Evolutionary conservation across 495 filamentous ascomycete genomes (phyloP), one percentile per base, ranked within the genome.

Genomic region (Collariella sp.): DNA sequence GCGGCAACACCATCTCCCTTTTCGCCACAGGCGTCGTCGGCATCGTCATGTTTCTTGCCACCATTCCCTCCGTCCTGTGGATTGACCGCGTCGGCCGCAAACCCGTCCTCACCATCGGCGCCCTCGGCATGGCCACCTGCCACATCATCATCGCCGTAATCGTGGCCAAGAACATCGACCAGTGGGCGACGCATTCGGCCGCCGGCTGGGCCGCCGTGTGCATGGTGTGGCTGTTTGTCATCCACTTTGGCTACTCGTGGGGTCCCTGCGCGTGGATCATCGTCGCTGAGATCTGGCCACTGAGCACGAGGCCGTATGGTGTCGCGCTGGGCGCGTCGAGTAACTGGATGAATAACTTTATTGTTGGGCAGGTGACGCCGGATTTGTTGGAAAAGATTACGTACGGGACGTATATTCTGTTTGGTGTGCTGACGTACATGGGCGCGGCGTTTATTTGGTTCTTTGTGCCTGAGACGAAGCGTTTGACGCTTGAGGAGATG

Each of bases 161-260:
- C 60, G 75, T 87, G 12, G 87, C 80, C 41, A 80, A 74, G 50
- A 81, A 84, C 68, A 70, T 82, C 5, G 52, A 82, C 56, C 65
- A 73, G 31, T 84, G 86, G 78, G 60, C 67, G 1, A 59, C 63
- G 7, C 80, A 93, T 55, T 63, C 69, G 18, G 79, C 79, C 0
- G 84, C 83, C 7, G 88, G 86, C 0, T 93, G 87, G 87, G 87
- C 75, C 4, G 87, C 84, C 7, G 83, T 89, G 16, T 81, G 73
- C 53, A 88, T 91, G 76, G 85, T 93, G 53, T 93, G 86, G 78
- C 76, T 91, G 26, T 93, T 88, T 61, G 85, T 89, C 60, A 71
- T 88, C 39, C 84, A 88, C 62, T 93, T 91, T 62, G 86, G 85
- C 24, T 89, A 86, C 67, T 83, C 76, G 31, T 87, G 83, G 84